Percentiles rank a stretch among this genome's conserved stretches.
Conservation (phyloP, 352 stramenopile species). For the Phytophthora constricta region DNA sequence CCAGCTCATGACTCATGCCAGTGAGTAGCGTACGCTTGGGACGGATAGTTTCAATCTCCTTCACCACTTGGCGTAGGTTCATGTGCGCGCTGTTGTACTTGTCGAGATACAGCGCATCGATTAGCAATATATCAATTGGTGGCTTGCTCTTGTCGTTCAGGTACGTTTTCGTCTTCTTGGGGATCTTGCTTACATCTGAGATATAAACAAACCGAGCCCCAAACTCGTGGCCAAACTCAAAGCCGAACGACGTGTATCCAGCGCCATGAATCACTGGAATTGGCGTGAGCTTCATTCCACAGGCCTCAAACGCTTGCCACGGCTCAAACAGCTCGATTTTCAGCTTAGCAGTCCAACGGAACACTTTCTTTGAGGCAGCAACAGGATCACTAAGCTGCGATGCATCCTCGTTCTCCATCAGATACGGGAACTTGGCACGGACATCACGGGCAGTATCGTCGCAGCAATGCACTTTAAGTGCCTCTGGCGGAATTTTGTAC, state of each 20-base stretch:
- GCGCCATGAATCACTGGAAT: constrained; percentile 75
- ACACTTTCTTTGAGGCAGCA: constrained; percentile 19
- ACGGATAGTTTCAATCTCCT: constrained; percentile 55
- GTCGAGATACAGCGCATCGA: constrained; percentile 69
- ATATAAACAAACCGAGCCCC: constrained; percentile 78
- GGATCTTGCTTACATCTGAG: constrained; percentile 74
- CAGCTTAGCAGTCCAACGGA: constrained; percentile 72
- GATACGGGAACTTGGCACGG: constrained; percentile 69
- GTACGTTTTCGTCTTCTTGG: constrained; percentile 45
- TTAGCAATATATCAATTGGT: constrained; percentile 71
- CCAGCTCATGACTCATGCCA: constrained; percentile 79
- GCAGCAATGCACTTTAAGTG: constrained; percentile 57
- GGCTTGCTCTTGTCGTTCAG: constrained; percentile 49
- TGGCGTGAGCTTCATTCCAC: constrained; percentile 42
- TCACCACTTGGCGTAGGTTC: constrained; percentile 64
- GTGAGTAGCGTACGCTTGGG: constrained; percentile 71
- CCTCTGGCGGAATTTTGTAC: constrained; percentile 44
- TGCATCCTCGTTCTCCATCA: constrained; percentile 47
- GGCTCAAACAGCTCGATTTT: constrained; percentile 56
- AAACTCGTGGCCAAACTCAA: constrained; percentile 68
- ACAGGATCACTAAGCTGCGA: constrained; percentile 6
- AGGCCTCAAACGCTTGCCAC: constrained; percentile 44
- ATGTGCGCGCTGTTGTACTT: constrained; percentile 75
- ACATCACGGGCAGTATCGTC: constrained; percentile 58
- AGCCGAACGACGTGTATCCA: constrained; percentile 69